Evolutionary conservation across 2,329 filamentous ascomycete species (phyloP), one percentile per base, ranked within the genome.

Genomic region (Colletotrichum sp.): DNA sequence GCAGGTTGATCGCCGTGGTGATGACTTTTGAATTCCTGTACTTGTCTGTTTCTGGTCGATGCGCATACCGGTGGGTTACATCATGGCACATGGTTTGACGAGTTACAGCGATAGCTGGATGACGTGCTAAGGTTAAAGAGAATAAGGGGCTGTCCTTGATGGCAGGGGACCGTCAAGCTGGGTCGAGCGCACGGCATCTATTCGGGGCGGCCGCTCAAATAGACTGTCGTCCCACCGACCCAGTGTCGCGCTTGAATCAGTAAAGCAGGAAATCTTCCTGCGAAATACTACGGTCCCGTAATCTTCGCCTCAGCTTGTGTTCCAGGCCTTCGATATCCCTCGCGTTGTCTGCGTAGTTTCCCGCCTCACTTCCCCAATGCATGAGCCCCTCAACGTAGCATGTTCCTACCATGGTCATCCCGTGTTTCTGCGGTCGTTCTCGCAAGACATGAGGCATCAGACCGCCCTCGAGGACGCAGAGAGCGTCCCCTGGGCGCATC

Each of bases 351-450:
- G 12, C 32, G 6, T n/a, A 2, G 3, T 49, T 6, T 16, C 3
- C 15, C 2, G 8, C 25, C 30, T 63, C 71, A 15, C 22, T 6
- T 2, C 68, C 72, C 68, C 68, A 65, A 4, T 65, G 34, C 75
- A 77, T 77, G 19, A 64, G 55, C 15, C 72, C 72, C 3, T 75
- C 72, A 4, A 59, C 49, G 16, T 68, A 77, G 15, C 75, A 72
- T 2, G 52, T 76, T 13, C 75, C 75, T 1, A 77, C 25, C 72
- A 76, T 68, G 2, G 25, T 59, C 5, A 25, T 19, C 1, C 25
- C 22, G 8, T 6, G 19, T 64, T 5, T 76, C 6, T 15, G 27
- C 2, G 4, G 12, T 9, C 34, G 30, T 12, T 8, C 11, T 1
- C 62, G 65, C 27, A 77, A 15, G 8, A 76, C 32, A 22, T 55